A percentile compares a stretch with the other conserved stretches of the same genome.
Evolutionary conservation across 768 basidiomycete genomes (phyloP).

Genomic region (Mycena belliarum): DNA sequence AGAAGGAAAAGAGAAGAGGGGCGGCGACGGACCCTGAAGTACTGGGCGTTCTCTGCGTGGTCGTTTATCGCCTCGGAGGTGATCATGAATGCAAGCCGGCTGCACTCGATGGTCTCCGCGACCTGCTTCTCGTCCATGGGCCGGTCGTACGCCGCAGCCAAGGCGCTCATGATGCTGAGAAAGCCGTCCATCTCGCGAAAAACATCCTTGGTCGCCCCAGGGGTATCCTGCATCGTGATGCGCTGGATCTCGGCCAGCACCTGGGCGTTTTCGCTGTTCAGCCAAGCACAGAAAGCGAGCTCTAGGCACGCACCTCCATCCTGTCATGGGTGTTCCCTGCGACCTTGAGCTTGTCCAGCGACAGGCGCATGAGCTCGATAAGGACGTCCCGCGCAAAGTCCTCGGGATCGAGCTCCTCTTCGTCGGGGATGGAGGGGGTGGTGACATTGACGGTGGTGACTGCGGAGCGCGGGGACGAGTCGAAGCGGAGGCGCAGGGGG

Average conservation of each 20-base stretch:
- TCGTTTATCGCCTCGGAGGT: conserved; percentile 63
- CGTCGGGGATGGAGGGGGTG: conserved; percentile 22
- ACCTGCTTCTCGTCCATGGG: conserved; percentile 36
- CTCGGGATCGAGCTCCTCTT: conserved; percentile 55
- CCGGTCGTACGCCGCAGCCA: conserved; percentile 56
- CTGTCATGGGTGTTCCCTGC: conserved; percentile 47
- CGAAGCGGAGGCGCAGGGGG: conserved; percentile 58
- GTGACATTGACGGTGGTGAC: conserved; percentile 23
- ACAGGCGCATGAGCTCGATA: conserved; percentile 67
- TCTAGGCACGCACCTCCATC: conserved; percentile 49
- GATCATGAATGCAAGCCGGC: conserved; percentile 63
- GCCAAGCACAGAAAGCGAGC: background rate
- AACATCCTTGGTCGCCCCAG: conserved; percentile 58
- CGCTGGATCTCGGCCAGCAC: conserved; percentile 66
- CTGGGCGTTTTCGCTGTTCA: conserved; percentile 33
- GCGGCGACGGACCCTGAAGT: conserved; percentile 59
- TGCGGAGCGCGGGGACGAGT: conserved; percentile 39
- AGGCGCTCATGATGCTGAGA: conserved; percentile 68
- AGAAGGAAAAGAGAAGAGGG: background rate
- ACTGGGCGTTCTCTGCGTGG: conserved; percentile 55
- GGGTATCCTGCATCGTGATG: conserved; percentile 63
- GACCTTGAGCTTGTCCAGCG: conserved; percentile 69
- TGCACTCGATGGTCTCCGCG: conserved; percentile 48
- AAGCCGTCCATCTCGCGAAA: conserved; percentile 86
- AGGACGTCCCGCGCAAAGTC: conserved; percentile 76